Evolutionary conservation across 441 rosid genomes (phyloP), one percentile per base, ranked within the genome.

Genomic region (Isatis lusitanica): DNA sequence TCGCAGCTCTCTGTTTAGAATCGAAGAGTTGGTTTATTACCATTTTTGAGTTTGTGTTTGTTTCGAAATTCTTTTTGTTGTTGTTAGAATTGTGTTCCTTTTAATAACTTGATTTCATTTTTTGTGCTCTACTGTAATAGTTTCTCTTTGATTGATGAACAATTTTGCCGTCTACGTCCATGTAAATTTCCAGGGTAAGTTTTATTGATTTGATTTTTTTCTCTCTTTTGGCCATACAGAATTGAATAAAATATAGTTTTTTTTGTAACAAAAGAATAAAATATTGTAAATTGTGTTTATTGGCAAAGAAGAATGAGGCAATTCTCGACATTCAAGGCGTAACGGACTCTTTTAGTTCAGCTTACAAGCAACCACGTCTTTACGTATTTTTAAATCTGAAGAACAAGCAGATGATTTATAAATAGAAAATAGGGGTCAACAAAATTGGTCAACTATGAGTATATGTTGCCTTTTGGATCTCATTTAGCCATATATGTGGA

Each of bases 1-100:
- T 38, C 79, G 2, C 66, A 63, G 12, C 53, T 75, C 18, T 46
- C 66, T 55, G 74, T 76, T 46, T 71, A 71, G 63, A 30, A 13
- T 64, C 52, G 0, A 57, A 44, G 51, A 48, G 16, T 10, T 2
- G 18, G 52, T 68, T 12, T 15, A 9, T 1, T 58, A 59, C 11
- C 55, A 60, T 43, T 60, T 60, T 68, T 44, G 51, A 12, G 28
- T 33, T 75, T 53, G 52, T 55, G 35, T 63, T 7, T 65, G 50
- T 15, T 73, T 51, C 13, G 26, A 28, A n/a, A n/a, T 56, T 67
- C 16, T 35, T 40, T 18, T 17, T 30, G 33, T 61, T 33, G 61
- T 40, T 24, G 6, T 44, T 50, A 60, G 39, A 59, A 17, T 30
- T 43, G 35, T 63, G 40, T 51, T 67, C 44, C 59, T 65, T 48